phyloP scores from a whole-genome alignment of 2,329 filamentous ascomycete genomes.

The Myotisia sp. region DNA sequence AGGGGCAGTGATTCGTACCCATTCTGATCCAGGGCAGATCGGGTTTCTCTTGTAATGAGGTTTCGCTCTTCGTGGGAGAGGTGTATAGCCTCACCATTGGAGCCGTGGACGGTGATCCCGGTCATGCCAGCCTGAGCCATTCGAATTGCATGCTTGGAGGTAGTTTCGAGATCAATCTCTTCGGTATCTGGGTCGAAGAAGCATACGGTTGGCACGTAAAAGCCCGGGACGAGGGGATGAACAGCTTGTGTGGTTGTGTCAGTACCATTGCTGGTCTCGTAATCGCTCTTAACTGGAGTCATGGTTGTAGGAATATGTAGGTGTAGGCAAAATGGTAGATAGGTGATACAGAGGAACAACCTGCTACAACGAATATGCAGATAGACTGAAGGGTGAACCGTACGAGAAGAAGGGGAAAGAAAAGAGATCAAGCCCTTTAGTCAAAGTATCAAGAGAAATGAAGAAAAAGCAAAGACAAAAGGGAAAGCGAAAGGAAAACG shows the following conservation, averaged over 20 bases:
- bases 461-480: no score
- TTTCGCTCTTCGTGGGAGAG: constrained; percentile 64
- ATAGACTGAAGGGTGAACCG: no score
- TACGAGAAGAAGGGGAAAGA: no score
- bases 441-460: no score
- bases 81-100: constrained; percentile 80
- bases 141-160: constrained; percentile 67
- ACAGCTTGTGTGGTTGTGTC: constrained; percentile 1
- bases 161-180: constrained; percentile 64
- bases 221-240: constrained; percentile 9
- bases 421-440: no score
- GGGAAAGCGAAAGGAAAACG: no score
- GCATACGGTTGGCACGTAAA: constrained; percentile 45
- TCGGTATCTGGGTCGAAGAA: constrained; percentile 77
- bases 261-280: constrained; percentile 1
- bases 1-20: constrained; percentile 64
- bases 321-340: no score
- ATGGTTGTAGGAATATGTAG: no score
- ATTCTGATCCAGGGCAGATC: constrained; percentile 67
- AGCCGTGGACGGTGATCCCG: constrained; percentile 75
- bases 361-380: no score
- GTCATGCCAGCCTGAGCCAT: constrained; percentile 64
- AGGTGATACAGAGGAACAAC: no score
- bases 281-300: constrained; percentile 4
- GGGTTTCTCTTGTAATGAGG: constrained; percentile 60